Conservation (phyloP, 2,329 filamentous ascomycete genomes). For the Neofusicoccum umdonicola region DNA sequence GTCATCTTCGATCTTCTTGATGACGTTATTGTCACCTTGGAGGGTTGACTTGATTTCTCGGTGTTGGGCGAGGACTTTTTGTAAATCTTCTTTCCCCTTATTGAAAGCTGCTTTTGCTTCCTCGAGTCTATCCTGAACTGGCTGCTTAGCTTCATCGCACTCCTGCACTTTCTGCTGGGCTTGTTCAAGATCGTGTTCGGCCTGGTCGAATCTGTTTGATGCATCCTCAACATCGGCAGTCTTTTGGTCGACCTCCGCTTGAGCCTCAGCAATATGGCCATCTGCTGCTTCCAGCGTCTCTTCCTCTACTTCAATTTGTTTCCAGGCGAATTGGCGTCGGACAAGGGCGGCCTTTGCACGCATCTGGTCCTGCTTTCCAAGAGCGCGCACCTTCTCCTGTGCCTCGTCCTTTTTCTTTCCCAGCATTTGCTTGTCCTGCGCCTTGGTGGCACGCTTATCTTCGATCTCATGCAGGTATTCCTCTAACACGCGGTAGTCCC, state of each 20-base stretch:
- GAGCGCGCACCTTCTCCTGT: slow-evolving; percentile 59
- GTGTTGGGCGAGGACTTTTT: slow-evolving; percentile 57
- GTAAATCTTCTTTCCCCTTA: slow-evolving; percentile 53
- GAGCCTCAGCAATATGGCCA: slow-evolving; percentile 23
- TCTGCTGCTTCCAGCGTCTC: slow-evolving; percentile 27
- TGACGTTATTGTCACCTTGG: slow-evolving; percentile 55
- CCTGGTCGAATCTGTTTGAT: slow-evolving; percentile 42
- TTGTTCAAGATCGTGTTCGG: slow-evolving; percentile 39
- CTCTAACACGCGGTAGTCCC: slow-evolving; percentile 82
- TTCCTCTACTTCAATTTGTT: slow-evolving; percentile 76
- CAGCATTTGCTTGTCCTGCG: slow-evolving; percentile 63
- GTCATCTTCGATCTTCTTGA: slow-evolving; percentile 44
- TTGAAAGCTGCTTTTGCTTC: slow-evolving; percentile 55
- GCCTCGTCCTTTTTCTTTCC: slow-evolving; percentile 60
- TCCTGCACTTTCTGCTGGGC: slow-evolving; percentile 35
- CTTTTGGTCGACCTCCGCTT: slow-evolving; percentile 46
- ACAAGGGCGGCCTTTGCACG: slow-evolving; percentile 60
- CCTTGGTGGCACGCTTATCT: slow-evolving; percentile 54
- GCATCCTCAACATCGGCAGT: slow-evolving; percentile 47
- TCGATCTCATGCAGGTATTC: slow-evolving; percentile 74
- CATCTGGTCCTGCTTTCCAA: slow-evolving; percentile 62
- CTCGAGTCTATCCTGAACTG: slow-evolving; percentile 48
- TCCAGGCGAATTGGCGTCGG: slow-evolving; percentile 69
- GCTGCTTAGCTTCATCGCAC: slow-evolving; percentile 37
- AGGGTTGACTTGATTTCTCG: slow-evolving; percentile 54